Conservation (phyloP, 768 basidiomycete genomes). For the Cyclocybe cylindracea region DNA sequence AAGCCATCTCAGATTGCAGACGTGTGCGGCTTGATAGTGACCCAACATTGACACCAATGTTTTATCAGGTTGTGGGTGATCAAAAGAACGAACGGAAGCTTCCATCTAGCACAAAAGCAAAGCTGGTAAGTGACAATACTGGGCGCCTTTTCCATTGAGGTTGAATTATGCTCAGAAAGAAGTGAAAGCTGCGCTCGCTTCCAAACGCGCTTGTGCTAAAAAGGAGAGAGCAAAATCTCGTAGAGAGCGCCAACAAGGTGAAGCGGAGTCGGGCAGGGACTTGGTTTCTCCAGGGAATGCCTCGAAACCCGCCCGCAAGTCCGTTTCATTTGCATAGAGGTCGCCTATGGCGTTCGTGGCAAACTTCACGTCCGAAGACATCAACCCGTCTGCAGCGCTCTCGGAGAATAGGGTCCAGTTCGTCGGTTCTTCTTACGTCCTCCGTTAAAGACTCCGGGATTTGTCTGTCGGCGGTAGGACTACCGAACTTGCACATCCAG, state of each 20-base stretch:
- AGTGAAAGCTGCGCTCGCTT: constrained; percentile 38
- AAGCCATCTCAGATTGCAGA: constrained; percentile 5
- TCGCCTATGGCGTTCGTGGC: neutral
- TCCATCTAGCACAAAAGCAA: constrained; percentile 32
- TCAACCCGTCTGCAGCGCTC: constrained; percentile 6
- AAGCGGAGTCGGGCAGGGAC: neutral
- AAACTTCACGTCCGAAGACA: neutral
- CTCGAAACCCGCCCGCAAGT: constrained; percentile 10
- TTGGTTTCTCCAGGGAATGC: neutral
- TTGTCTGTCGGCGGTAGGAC: no score
- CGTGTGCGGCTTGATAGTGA: neutral
- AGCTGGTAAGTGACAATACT: constrained; percentile 33
- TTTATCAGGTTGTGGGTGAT: constrained; percentile 24
- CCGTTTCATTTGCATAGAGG: constrained; percentile 12
- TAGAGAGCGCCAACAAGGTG: constrained; percentile 16
- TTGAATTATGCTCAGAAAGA: constrained; percentile 34
- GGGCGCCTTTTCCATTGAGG: neutral
- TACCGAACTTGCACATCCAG: no score
- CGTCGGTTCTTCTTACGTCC: no score
- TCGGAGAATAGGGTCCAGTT: neutral
- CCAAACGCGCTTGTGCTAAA: constrained; percentile 37
- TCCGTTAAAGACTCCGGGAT: no score
- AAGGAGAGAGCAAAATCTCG: constrained; percentile 36
- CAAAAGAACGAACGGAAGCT: constrained; percentile 25
- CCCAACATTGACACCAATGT: neutral